These are phyloP conservation scores for Amphibolis antarctica DNA, from an alignment of 106 monocot genomes.

Conservation along the genomic window DNA sequence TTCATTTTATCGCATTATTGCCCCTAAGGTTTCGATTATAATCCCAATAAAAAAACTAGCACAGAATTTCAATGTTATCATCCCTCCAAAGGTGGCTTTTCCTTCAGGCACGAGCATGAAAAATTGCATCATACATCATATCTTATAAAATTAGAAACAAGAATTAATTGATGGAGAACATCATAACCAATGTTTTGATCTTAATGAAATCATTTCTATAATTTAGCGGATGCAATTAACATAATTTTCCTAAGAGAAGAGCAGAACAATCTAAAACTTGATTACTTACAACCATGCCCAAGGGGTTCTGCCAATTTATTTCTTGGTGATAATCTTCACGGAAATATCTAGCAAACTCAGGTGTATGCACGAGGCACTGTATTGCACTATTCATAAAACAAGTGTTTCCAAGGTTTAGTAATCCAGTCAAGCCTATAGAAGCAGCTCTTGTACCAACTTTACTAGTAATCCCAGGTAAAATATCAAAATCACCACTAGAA, in stretches of 20 bases:
- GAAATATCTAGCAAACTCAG: conserved; percentile 91
- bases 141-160: no score
- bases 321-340: conserved; percentile 88
- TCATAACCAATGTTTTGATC: no score
- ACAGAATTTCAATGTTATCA: no score
- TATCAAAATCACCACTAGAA: conserved; percentile 56
- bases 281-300: conserved; percentile 96
- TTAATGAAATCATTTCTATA: no score
- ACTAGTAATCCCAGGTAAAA: conserved; percentile 32
- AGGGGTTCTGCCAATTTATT: conserved; percentile 94
- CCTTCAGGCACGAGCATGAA: no score
- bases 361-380: conserved; percentile 97
- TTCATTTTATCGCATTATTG: no score
- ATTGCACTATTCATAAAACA: conserved; percentile 99
- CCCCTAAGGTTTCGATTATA: no score
- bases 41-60: no score
- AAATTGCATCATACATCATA: no score
- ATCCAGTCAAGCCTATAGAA: conserved; percentile 74
- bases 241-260: neutral
- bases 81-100: no score
- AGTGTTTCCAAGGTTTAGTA: conserved; percentile 96
- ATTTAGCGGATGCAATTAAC: neutral
- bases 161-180: no score
- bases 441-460: conserved; percentile 44
- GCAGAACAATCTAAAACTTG: neutral